phyloP scores from a whole-genome alignment of 2,329 filamentous ascomycete genomes.

The Colletotrichum sp. region DNA sequence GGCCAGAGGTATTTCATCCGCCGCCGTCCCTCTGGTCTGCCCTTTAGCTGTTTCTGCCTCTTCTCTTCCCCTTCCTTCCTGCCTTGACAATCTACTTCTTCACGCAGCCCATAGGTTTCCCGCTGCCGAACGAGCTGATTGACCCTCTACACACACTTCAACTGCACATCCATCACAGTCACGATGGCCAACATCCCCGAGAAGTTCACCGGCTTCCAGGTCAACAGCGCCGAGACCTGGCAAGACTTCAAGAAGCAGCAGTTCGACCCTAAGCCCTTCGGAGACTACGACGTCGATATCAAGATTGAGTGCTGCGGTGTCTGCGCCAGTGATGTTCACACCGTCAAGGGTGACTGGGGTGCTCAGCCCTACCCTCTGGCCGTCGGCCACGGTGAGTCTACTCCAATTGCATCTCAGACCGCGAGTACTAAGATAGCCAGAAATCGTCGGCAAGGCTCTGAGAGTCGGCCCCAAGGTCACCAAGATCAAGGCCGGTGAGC shows the following conservation, averaged over 20 bases:
- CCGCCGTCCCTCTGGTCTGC: not conserved
- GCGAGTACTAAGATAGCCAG: conserved; percentile 33
- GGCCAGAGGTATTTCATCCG: conserved; percentile 20
- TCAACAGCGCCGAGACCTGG: conserved; percentile 58
- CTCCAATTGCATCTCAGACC: not conserved
- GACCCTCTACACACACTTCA: not conserved
- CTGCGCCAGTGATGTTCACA: conserved; percentile 76
- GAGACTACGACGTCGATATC: conserved; percentile 85
- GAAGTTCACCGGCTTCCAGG: conserved; percentile 66
- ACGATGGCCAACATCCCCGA: conserved; percentile 59
- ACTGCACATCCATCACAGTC: conserved; percentile 3
- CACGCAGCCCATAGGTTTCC: not conserved
- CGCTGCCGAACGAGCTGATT: not conserved
- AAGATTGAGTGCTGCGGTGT: conserved; percentile 84
- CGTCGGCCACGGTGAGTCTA: conserved; percentile 66
- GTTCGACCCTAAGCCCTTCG: conserved; percentile 85
- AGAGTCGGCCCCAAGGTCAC: conserved; percentile 71
- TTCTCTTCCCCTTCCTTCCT: not conserved
- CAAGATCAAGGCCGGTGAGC: conserved; percentile 63
- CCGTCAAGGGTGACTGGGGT: conserved; percentile 72
- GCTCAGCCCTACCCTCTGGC: conserved; percentile 65
- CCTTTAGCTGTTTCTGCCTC: not conserved
- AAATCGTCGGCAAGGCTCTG: conserved; percentile 73
- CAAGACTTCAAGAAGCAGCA: conserved; percentile 72
- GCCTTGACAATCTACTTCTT: not conserved